phyloP scores from a whole-genome alignment of 139 green algal species.

The Tetradesmus lagerheimii region DNA sequence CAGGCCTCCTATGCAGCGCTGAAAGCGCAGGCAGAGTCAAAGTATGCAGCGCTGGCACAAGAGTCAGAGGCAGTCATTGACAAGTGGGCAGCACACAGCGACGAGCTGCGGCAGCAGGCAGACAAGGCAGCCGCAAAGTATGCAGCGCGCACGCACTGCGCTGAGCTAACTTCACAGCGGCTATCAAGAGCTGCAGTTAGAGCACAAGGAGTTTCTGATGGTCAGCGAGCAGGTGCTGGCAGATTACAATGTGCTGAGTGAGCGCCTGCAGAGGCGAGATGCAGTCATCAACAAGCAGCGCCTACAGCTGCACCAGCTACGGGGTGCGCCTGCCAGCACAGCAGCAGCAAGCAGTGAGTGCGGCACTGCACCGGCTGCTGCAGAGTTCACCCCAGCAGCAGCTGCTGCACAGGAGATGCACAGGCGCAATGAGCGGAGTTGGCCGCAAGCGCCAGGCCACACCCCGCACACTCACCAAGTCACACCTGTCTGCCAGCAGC shows the following conservation, averaged over 20 bases:
- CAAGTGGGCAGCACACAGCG: background rate
- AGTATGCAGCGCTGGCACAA: background rate
- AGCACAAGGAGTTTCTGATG: background rate
- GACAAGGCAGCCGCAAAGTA: background rate
- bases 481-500: too few species aligned
- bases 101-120: background rate
- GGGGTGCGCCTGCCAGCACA: too few species aligned
- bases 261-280: background rate
- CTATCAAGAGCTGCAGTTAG: background rate
- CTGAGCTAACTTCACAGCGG: background rate
- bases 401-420: too few species aligned
- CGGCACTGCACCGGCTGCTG: too few species aligned
- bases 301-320: background rate
- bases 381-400: too few species aligned
- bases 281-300: background rate
- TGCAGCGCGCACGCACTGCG: background rate
- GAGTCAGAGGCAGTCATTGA: background rate
- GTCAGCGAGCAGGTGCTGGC: background rate
- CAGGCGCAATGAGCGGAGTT: too few species aligned
- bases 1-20: background rate
- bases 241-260: background rate
- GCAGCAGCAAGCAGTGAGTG: too few species aligned
- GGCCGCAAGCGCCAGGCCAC: too few species aligned
- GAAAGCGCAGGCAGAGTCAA: background rate
- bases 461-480: too few species aligned